phyloP scores from a whole-genome alignment of 2,329 filamentous ascomycete species.

The Monosporascus ibericus region DNA sequence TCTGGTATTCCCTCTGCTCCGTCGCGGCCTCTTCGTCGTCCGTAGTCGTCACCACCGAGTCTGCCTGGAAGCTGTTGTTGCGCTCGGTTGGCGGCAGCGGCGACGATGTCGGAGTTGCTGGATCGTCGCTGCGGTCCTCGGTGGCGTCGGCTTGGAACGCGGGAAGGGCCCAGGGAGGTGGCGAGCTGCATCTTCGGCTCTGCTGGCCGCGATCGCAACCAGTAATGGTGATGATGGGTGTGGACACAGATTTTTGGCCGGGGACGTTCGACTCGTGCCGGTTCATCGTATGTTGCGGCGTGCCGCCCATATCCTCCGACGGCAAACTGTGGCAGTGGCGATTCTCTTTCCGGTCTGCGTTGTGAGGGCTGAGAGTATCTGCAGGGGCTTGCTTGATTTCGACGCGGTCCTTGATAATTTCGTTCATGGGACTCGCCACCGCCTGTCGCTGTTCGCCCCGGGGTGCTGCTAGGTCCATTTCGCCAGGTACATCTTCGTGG shows the following conservation, averaged over 20 bases:
- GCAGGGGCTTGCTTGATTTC: not conserved
- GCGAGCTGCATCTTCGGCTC: conserved; percentile 3
- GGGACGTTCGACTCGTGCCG: conserved; percentile 1
- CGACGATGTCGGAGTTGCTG: conserved; percentile 4
- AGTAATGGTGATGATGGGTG: conserved; percentile 59
- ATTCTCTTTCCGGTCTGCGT: too few relatives aligned
- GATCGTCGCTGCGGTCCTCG: conserved; percentile 3
- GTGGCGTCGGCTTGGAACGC: not conserved
- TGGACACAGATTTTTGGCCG: conserved; percentile 40
- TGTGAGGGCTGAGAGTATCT: not conserved
- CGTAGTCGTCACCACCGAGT: not conserved
- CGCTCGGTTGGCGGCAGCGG: conserved; percentile 6
- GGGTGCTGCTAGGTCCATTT: not conserved
- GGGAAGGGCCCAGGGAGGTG: not conserved
- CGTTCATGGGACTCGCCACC: not conserved
- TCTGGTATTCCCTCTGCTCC: conserved; percentile 15
- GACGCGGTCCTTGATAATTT: not conserved
- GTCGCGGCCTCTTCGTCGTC: conserved; percentile 14
- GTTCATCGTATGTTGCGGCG: conserved; percentile 2
- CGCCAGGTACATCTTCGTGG: not conserved
- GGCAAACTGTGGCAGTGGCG: conserved; percentile 5
- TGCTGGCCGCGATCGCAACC: conserved; percentile 34
- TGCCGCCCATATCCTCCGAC: not conserved
- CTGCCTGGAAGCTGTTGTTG: not conserved
- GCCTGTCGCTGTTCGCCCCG: not conserved